A percentile compares a stretch with the other conserved stretches of the same genome.
Conservation (phyloP, 768 basidiomycete species). For the Lentinula lateritia region DNA sequence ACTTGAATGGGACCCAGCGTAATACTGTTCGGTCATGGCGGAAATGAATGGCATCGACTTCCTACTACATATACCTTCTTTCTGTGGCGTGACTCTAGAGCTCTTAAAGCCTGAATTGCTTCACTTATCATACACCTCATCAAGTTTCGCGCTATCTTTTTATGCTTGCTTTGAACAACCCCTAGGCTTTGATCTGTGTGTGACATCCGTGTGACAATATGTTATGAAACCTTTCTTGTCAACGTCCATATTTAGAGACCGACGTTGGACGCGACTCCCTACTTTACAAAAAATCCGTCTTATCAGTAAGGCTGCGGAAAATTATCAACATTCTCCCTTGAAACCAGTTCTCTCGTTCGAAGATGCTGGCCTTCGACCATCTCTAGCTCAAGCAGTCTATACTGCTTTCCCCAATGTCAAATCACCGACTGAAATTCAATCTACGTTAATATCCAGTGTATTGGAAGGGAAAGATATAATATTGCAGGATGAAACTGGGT, state of each 20-base stretch:
- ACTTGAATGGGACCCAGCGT: background rate
- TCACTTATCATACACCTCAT: too few relatives aligned
- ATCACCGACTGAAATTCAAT: constrained; percentile 55
- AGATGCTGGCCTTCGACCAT: constrained; percentile 45
- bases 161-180: too few relatives aligned
- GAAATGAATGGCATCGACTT: too few relatives aligned
- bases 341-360: constrained; percentile 29
- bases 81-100: too few relatives aligned
- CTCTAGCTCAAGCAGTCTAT: constrained; percentile 43
- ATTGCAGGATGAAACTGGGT: constrained; percentile 67
- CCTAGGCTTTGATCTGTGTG: background rate
- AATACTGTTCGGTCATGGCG: too few relatives aligned
- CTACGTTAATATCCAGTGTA: constrained; percentile 56
- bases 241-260: background rate
- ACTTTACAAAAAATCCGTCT: constrained; percentile 11
- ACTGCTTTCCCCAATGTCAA: constrained; percentile 58
- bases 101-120: too few relatives aligned
- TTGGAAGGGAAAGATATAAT: constrained; percentile 53
- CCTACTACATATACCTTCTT: too few relatives aligned
- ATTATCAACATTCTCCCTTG: constrained; percentile 9
- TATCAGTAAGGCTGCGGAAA: constrained; percentile 19
- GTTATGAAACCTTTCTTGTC: constrained; percentile 21
- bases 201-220: background rate
- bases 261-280: background rate
- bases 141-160: too few relatives aligned